Evolutionary conservation across 176 grass and related monocot species (phyloP).

Genomic region (Aechmea fasciata): DNA sequence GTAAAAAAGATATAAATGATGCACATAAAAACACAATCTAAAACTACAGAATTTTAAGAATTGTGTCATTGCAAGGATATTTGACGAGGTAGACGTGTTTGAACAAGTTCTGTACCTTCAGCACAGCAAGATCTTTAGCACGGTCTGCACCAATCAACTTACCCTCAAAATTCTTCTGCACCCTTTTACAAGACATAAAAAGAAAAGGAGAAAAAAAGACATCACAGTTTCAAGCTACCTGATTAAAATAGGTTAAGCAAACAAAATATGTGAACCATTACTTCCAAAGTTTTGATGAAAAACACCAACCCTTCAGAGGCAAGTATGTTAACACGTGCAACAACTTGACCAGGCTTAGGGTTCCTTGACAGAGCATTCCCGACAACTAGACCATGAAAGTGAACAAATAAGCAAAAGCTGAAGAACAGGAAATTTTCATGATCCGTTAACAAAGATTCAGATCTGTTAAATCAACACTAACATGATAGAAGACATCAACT

Average conservation of each 20-base stretch:
- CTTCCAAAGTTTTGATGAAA: not conserved
- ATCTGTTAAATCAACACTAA: not conserved
- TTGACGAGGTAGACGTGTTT: not conserved
- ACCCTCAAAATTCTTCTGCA: conserved; percentile 93
- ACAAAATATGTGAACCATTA: conserved; percentile 14
- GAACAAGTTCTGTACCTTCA: conserved; percentile 46
- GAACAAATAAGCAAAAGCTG: conserved; percentile 4
- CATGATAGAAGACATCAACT: too few relatives aligned
- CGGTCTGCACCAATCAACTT: conserved; percentile 88
- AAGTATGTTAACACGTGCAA: conserved; percentile 94
- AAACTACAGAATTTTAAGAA: not conserved
- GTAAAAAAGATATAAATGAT: not conserved
- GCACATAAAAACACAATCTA: not conserved
- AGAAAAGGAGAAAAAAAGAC: not conserved
- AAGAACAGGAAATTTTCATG: not conserved
- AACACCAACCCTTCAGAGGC: conserved; percentile 67
- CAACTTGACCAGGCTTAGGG: conserved; percentile 62
- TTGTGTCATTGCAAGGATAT: not conserved
- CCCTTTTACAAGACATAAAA: conserved; percentile 36
- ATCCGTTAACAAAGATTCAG: not conserved
- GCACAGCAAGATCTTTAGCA: conserved; percentile 79
- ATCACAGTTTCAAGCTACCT: conserved; percentile 2
- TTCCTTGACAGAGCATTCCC: conserved; percentile 91
- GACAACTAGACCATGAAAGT: conserved; percentile 43
- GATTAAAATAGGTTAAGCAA: not conserved